Percentiles rank a stretch among this genome's conserved stretches.
phyloP scores from a whole-genome alignment of 257 asterid species.

The Oldenlandia corymbosa region DNA sequence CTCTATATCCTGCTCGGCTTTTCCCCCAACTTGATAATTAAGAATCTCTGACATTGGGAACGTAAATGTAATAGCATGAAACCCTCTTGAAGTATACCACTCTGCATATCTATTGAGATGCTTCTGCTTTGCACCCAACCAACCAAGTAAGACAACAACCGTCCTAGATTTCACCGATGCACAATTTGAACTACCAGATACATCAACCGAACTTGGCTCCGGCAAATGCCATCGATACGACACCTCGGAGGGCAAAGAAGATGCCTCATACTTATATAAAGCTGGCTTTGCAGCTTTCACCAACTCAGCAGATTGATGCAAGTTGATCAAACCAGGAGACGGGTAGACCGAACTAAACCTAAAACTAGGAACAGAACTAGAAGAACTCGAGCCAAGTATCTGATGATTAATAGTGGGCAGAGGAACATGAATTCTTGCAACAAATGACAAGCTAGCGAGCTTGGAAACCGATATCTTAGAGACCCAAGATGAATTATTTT shows the following conservation, averaged over 20 bases:
- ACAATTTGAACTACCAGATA: slow-evolving; percentile 37
- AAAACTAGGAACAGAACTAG: slow-evolving; percentile 14
- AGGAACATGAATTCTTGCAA: slow-evolving; percentile 40
- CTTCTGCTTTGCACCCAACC: slow-evolving; percentile 94
- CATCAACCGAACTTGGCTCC: slow-evolving; percentile 39
- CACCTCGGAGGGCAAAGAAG: slow-evolving; percentile 48
- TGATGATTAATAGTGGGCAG: slow-evolving; percentile 41
- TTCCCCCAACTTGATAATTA: slow-evolving; percentile 83
- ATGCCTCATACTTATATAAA: slow-evolving; percentile 21
- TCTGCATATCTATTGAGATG: slow-evolving; percentile 81
- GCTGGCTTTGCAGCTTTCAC: slow-evolving; percentile 54
- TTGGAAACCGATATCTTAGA: slow-evolving; percentile 57
- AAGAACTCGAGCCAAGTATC: slow-evolving; percentile 28
- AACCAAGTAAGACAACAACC: slow-evolving; percentile 87
- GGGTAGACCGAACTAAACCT: slow-evolving; percentile 30
- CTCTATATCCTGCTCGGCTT: slow-evolving; percentile 73
- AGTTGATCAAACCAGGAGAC: slow-evolving; percentile 38
- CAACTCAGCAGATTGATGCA: slow-evolving; percentile 54
- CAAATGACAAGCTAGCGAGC: slow-evolving; percentile 47
- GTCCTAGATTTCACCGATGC: slow-evolving; percentile 60
- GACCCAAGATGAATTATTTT: slow-evolving; percentile 52
- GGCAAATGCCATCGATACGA: slow-evolving; percentile 91
- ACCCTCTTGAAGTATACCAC: slow-evolving; percentile 86
- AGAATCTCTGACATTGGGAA: slow-evolving; percentile 86
- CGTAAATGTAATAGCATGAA: slow-evolving; percentile 81